These are phyloP conservation scores for Chlorella vulgaris DNA, from an alignment of 139 green algal species.

Conservation along the genomic window DNA sequence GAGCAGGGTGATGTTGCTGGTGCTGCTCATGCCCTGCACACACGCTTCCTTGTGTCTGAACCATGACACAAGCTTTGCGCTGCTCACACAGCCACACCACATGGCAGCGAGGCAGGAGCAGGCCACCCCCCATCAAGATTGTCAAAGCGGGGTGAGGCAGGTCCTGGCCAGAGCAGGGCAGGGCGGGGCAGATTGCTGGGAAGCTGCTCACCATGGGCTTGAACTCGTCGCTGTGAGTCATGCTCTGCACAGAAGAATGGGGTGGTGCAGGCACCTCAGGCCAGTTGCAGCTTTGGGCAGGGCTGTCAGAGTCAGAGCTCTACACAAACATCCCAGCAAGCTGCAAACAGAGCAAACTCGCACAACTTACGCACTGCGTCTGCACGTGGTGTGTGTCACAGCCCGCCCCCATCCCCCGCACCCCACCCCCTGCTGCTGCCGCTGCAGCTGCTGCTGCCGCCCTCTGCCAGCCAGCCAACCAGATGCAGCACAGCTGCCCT, in stretches of 20 bases:
- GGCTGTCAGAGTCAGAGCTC: background rate
- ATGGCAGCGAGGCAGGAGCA: too few species aligned
- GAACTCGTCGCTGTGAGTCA: constrained; percentile 63
- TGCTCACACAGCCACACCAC: too few species aligned
- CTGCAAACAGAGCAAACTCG: too few species aligned
- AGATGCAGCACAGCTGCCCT: background rate
- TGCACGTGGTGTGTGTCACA: too few species aligned
- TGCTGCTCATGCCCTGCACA: constrained; percentile 27
- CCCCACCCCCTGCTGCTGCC: too few species aligned
- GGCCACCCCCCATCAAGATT: background rate
- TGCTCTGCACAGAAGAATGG: constrained; percentile 30
- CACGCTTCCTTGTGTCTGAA: background rate
- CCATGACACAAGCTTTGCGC: background rate
- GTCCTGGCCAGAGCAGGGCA: too few species aligned
- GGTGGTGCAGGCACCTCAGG: background rate
- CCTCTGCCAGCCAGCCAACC: background rate
- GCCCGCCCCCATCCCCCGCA: too few species aligned
- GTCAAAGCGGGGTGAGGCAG: background rate
- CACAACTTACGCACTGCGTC: too few species aligned
- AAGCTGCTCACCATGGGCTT: constrained; percentile 52
- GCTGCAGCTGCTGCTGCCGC: background rate
- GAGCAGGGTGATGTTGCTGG: constrained; percentile 44
- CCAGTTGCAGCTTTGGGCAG: too few species aligned
- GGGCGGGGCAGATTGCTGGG: too few species aligned
- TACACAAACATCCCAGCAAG: too few species aligned